Conservation (phyloP, 2,329 filamentous ascomycete species). For the Xylariales sp. region DNA sequence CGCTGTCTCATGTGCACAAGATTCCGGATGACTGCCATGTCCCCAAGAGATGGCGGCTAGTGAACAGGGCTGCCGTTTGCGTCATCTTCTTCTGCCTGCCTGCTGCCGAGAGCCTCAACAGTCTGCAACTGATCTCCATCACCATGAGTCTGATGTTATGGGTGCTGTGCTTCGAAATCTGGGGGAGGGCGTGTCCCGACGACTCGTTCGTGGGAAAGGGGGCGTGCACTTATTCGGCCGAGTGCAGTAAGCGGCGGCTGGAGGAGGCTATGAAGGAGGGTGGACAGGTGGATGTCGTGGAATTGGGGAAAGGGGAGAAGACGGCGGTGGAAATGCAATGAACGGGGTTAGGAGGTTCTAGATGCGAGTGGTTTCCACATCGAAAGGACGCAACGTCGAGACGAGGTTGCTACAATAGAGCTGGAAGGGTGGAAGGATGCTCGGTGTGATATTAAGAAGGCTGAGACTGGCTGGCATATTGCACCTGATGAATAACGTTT, state of each 20-base stretch:
- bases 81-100: slow-evolving; percentile 52
- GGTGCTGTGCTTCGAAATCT: slow-evolving; percentile 44
- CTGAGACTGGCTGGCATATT: no score
- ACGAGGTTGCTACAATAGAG: no score
- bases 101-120: slow-evolving; percentile 39
- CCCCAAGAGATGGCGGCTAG: slow-evolving; percentile 45
- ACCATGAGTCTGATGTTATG: slow-evolving; percentile 40
- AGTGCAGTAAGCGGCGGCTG: slow-evolving; percentile 34
- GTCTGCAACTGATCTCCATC: slow-evolving; percentile 39
- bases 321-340: slow-evolving; percentile 16
- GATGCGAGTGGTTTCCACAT: no score
- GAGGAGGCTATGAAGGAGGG: slow-evolving; percentile 23
- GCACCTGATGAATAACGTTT: no score
- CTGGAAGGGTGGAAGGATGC: no score
- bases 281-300: slow-evolving; percentile 13
- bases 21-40: slow-evolving; percentile 43
- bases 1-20: slow-evolving; percentile 52
- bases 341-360: no score
- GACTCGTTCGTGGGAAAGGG: slow-evolving; percentile 39
- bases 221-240: slow-evolving; percentile 36
- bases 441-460: no score
- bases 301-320: slow-evolving; percentile 24
- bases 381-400: no score
- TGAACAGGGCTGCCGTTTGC: slow-evolving; percentile 44
- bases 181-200: slow-evolving; percentile 40